phyloP scores from a whole-genome alignment of 768 basidiomycete genomes.

The Hemileccinum impolitum region DNA sequence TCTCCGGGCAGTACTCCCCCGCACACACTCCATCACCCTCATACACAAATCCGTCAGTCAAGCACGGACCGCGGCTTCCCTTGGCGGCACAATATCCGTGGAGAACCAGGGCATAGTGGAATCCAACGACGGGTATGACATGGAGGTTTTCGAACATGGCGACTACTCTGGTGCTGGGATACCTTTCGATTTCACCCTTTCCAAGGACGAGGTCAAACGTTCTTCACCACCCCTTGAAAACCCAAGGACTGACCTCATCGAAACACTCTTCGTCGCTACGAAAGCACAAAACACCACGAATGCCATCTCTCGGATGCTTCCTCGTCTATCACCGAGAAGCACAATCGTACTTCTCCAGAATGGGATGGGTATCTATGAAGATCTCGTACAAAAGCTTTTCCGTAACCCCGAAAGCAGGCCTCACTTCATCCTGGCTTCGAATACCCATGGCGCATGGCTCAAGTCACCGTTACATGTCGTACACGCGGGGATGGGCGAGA shows the following conservation, averaged over 20 bases:
- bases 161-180: conserved; percentile 22
- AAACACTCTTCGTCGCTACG: conserved; percentile 77
- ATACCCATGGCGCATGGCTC: conserved; percentile 74
- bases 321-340: conserved; percentile 59
- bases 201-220: conserved; percentile 11
- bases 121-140: conserved; percentile 42
- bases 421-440: conserved; percentile 80
- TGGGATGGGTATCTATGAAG: conserved; percentile 90
- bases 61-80: conserved; percentile 32
- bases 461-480: conserved; percentile 53
- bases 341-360: conserved; percentile 94
- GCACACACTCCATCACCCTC: conserved; percentile 56
- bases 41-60: conserved; percentile 55
- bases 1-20: conserved; percentile 59
- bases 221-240: conserved; percentile 13
- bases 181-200: conserved; percentile 13
- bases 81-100: conserved; percentile 41
- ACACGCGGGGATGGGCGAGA: conserved; percentile 65
- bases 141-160: conserved; percentile 44
- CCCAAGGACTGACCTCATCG: conserved; percentile 42
- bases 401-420: conserved; percentile 71
- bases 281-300: conserved; percentile 67
- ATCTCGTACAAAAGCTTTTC: conserved; percentile 64
- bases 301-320: conserved; percentile 56
- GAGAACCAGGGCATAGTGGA: conserved; percentile 47